Evolutionary conservation across 805 yeast species (phyloP), one percentile per base, ranked within the genome.

Genomic region (Candida corydali): DNA sequence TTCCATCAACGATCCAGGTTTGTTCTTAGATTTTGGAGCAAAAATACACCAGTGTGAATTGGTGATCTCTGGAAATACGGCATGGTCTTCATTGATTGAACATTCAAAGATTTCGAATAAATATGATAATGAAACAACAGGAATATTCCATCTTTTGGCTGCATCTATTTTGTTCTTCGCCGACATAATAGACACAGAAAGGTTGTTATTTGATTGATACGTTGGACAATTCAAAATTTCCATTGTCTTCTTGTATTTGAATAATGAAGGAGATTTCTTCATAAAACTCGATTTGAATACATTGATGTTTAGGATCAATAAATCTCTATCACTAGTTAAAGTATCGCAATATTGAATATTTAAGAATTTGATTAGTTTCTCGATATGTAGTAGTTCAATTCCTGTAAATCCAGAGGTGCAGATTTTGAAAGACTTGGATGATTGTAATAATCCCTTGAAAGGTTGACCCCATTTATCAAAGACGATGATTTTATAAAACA

Each of bases 331-430:
- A 4, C 65, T 49, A 3, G 73, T 70, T 37, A 86, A 61, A 2
- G 71, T 61, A 0, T 70, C 75, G 32, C 69, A 60, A 37, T 70
- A 67, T 27, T 64, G 62, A 36, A 81, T 75, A 17, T 82, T 79
- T 17, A 83, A 48, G 19, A 71, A 51, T 14, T 62, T 49, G 7
- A 86, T 65, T 29, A 91, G 65, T 50, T 83, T 82, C 7, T 74
- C 76, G 9, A 83, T 52, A 57, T 86, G 95, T 28, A 84, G 59
- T 12, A 78, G 59, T 55, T 86, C 94, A 18, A 84, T 78, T 0
- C 94, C 95, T 15, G 78, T 70, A 54, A 82, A 86, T 3, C 95
- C 95, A 3, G 86, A 75, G 3, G 82, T 66, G 42, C 82, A 69
- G 3, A 82, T 62, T 34, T 51, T 51, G 42, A 54, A 59, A 28